Base-by-base conservation (phyloP, 2,329 filamentous ascomycete genomes). In the Fusarium sp. region DNA sequence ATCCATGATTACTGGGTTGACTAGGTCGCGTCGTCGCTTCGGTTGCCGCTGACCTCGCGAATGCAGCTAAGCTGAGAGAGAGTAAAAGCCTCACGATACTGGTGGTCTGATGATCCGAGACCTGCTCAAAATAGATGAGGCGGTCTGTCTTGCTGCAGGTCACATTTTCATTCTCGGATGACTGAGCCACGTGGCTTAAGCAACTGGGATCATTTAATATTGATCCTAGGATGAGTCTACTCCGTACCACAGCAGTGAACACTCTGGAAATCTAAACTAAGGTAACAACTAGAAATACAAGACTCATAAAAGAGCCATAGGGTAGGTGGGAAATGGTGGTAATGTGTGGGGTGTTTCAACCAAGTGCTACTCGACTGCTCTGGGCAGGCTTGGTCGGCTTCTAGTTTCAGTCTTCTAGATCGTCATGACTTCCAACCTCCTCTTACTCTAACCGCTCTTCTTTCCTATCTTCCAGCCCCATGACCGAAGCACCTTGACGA, bases 381-480 rank as follows among this genome's bases (percentile, higher is more conserved):
- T 24, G 43, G 22, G 22, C 43, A 48, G 18, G 43, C 65, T 73
- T 74, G 37, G 31, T 60, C 50, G 35, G 37, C 20, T 69, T 59
- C 50, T 50, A 65, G 57, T 74, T 68, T 72, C 50, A 50, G 68
- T 20, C 60, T 56, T 64, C 24, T 31, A 41, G n/a, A 70, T 45
- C 35, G 48, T 59, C 62, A 62, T 64, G 61, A 73, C 61, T 29
- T 54, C 29, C 27, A 52, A 29, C 27, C 35, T 37, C 14, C 14
- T 37, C 35, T 54, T 14, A 54, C 18, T 54, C 39, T 77, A 67
- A 75, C 24, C 33, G 35, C 75, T 54, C 77, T 91, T 88, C 86
- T 95, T 97, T 60, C 96, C 96, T 80, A 99, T 97, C 81, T 98
- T 91, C 92, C 94, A 98, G 6, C 97, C 97, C 95, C 96, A 98